Percentiles rank a stretch among this genome's conserved stretches.
phyloP scores from a whole-genome alignment of 2,329 filamentous ascomycete genomes.

The Colletotrichum eleusines region DNA sequence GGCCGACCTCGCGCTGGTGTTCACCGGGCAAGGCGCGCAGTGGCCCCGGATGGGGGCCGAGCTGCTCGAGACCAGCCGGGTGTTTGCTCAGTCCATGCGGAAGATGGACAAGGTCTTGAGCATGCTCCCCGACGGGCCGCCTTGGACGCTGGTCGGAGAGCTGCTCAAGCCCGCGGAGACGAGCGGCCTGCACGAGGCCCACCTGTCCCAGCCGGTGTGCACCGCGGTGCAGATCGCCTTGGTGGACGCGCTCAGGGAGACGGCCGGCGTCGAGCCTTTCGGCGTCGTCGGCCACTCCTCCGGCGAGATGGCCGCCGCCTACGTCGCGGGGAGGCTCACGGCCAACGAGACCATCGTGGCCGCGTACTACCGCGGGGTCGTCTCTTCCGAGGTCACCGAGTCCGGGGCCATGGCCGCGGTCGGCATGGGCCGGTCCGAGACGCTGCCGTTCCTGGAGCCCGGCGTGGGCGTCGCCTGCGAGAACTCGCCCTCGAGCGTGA shows the following conservation, averaged over 20 bases:
- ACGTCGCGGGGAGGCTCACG: conserved; percentile 46
- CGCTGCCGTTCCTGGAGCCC: conserved; percentile 2
- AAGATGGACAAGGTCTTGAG: conserved; percentile 40
- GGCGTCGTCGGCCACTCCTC: conserved; percentile 55
- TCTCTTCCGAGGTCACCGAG: conserved; percentile 36
- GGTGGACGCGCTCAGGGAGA: conserved; percentile 48
- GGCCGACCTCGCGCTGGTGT: conserved; percentile 45
- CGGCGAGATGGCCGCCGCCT: conserved; percentile 50
- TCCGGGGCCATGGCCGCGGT: conserved; percentile 51
- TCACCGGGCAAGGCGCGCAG: conserved; percentile 53
- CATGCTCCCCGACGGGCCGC: conserved; percentile 20
- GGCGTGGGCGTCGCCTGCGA: conserved; percentile 44
- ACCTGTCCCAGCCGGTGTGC: conserved; percentile 48
- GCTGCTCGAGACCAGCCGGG: conserved; percentile 38
- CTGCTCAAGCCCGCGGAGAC: conserved; percentile 36
- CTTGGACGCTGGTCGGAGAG: conserved; percentile 44
- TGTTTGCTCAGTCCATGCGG: conserved; percentile 25
- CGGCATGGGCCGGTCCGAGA: conserved; percentile 44
- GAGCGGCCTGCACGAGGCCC: conserved; percentile 23
- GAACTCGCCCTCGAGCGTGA: conserved; percentile 46
- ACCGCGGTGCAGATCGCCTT: conserved; percentile 53
- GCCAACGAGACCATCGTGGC: conserved; percentile 54
- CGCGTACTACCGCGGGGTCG: conserved; percentile 56
- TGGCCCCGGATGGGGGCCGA: conserved; percentile 50
- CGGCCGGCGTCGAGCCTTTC: conserved; percentile 48